Base-by-base conservation (phyloP, 352 stramenopile species). In the Phytopythium sindhum region DNA sequence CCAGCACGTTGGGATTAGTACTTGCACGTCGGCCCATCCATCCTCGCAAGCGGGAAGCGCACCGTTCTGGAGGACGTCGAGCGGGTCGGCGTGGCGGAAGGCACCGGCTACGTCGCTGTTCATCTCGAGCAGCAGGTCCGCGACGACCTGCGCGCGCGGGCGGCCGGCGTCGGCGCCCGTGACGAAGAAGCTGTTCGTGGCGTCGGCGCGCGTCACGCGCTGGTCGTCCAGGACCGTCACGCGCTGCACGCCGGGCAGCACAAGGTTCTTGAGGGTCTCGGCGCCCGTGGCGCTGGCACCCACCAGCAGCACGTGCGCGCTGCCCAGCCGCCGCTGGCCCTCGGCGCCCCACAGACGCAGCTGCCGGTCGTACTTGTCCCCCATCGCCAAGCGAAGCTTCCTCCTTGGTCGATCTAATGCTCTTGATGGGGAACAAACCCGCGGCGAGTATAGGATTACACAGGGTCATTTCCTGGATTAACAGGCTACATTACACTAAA, bases 331-430 rank as follows among this genome's bases (percentile, higher is more conserved):
- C 28, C 77, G 78, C 77, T 99, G 97, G 39, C 97, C 97, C 26
- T 97, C 79, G 52, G 93, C 78, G 44, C 97, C 97, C 97, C 97
- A 99, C 23, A 99, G 86, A 29, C 97, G 93, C 57, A 99, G 81
- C 81, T 99, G 97, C n/a, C 97, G 86, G 83, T 99, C 97, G 82
- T 99, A 99, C 80, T 99, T 99, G 81, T 98, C 88, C 44, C 66
- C 69, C 70, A 77, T 80, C 14, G 24, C 15, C 2, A 29, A 35
- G 31, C 31, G 47, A 28, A 4, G 4, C 41, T 48, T 50, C 44
- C 53, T 23, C n/a, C n/a, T n/a, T n/a, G n/a, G n/a, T n/a, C 47
- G n/a, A 41, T 24, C 33, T 10, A 39, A 53, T 29, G 24, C n/a
- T 61, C 50, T n/a, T 50, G 44, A 50, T 50, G 44, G 44, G 33